Evolutionary conservation across 352 stramenopile genomes (phyloP).

Genomic region (Phytophthora ohioensis): DNA sequence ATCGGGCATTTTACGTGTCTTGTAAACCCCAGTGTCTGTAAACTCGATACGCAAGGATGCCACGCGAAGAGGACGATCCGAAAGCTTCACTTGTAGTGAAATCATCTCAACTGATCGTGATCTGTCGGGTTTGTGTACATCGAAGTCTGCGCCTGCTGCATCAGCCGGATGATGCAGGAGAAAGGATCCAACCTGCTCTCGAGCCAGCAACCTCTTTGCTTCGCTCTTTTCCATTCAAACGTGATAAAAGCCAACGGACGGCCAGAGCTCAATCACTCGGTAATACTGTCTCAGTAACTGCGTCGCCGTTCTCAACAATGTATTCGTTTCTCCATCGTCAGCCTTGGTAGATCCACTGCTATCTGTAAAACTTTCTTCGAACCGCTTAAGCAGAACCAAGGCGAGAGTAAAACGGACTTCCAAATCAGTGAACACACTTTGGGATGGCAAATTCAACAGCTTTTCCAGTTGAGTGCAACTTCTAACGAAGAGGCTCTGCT

Average conservation of each 20-base stretch:
- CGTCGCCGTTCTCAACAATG: constrained; percentile 27
- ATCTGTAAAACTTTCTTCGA: constrained; percentile 8
- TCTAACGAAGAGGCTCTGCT: constrained; percentile 22
- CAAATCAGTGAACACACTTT: constrained; percentile 36
- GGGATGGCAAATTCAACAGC: constrained; percentile 22
- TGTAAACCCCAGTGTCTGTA: constrained; percentile 41
- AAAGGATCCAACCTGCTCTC: constrained; percentile 51
- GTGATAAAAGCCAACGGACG: constrained; percentile 65
- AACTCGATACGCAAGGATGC: constrained; percentile 50
- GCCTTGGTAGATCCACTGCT: not conserved
- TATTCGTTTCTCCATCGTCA: constrained; percentile 16
- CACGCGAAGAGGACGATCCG: constrained; percentile 47
- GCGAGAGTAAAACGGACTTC: constrained; percentile 50
- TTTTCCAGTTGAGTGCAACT: constrained; percentile 36
- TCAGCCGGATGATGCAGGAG: constrained; percentile 46
- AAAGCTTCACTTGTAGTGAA: constrained; percentile 57
- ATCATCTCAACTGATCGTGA: constrained; percentile 11
- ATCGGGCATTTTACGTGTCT: constrained; percentile 46
- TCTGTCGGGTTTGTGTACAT: not conserved
- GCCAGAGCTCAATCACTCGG: constrained; percentile 61
- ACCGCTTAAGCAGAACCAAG: constrained; percentile 34
- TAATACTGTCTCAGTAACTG: constrained; percentile 51
- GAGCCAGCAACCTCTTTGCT: constrained; percentile 38
- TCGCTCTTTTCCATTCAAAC: constrained; percentile 38
- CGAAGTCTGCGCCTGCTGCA: not conserved